Evolutionary conservation across 176 grass and related monocot genomes (phyloP).

Genomic region (Oryza glaberrima): DNA sequence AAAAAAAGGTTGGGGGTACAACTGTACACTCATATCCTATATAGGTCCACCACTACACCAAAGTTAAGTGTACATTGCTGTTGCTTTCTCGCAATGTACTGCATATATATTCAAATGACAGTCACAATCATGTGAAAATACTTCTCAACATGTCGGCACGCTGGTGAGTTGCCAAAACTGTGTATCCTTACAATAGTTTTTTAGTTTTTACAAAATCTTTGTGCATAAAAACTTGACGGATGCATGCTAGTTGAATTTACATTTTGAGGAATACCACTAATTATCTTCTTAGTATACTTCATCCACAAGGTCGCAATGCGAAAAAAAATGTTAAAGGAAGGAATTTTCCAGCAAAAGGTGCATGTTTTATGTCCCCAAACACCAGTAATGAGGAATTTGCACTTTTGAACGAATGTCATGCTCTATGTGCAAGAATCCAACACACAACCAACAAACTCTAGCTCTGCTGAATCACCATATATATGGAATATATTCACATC

Average conservation of each 20-base stretch:
- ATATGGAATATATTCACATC: neutral
- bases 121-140: neutral
- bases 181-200: neutral
- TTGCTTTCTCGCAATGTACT: too few species aligned
- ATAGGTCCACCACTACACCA: too few species aligned
- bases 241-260: too few species aligned
- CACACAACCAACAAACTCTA: conserved; percentile 3
- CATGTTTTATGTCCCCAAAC: neutral
- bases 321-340: neutral
- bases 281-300: neutral
- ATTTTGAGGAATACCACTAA: too few species aligned
- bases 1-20: too few species aligned
- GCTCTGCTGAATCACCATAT: conserved; percentile 1
- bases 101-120: neutral
- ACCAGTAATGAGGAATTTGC: neutral
- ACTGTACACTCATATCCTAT: too few species aligned
- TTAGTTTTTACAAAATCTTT: neutral
- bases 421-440: conserved; percentile 23
- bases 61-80: too few species aligned
- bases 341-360: neutral
- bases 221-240: too few species aligned
- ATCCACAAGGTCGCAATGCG: neutral
- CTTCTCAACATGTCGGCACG: neutral
- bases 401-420: neutral
- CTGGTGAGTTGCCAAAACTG: neutral